phyloP scores from a whole-genome alignment of 768 basidiomycete species.

The Rhizopogon rudus region DNA sequence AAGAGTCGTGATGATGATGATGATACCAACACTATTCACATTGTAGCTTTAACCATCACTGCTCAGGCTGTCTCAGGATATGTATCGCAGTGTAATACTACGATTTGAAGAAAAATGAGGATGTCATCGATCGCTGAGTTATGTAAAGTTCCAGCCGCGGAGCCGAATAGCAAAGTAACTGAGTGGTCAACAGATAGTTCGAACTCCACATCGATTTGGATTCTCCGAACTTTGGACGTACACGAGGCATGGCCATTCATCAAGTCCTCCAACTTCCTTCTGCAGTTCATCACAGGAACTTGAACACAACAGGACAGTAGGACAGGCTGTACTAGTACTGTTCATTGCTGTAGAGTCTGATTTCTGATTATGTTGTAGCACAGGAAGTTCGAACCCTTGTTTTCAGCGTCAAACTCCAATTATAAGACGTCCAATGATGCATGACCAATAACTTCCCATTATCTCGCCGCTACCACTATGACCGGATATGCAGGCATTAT shows the following conservation, averaged over 20 bases:
- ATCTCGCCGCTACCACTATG: slow-evolving; percentile 1
- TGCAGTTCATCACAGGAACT: neutral
- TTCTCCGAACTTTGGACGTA: neutral
- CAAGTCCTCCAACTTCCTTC: neutral
- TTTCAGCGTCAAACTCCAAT: neutral
- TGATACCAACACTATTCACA: neutral
- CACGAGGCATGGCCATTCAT: neutral
- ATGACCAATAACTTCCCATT: neutral
- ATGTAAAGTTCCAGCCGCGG: too few relatives aligned
- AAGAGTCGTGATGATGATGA: neutral
- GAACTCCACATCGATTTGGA: neutral
- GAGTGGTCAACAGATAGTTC: too few relatives aligned
- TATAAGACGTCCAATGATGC: neutral
- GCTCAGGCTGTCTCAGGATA: too few relatives aligned
- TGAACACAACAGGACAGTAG: neutral
- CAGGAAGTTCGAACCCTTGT: neutral
- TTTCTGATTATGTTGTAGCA: neutral
- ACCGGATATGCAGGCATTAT: slow-evolving; percentile 22
- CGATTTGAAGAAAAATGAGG: too few relatives aligned
- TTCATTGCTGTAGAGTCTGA: neutral
- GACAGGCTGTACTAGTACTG: neutral
- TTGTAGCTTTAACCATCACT: neutral
- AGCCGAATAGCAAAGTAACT: too few relatives aligned
- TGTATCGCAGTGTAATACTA: too few relatives aligned
- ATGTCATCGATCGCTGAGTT: too few relatives aligned